Percentiles rank a stretch among this genome's conserved stretches.
phyloP scores from a whole-genome alignment of 2,329 filamentous ascomycete species.

The Alternaria rosae region DNA sequence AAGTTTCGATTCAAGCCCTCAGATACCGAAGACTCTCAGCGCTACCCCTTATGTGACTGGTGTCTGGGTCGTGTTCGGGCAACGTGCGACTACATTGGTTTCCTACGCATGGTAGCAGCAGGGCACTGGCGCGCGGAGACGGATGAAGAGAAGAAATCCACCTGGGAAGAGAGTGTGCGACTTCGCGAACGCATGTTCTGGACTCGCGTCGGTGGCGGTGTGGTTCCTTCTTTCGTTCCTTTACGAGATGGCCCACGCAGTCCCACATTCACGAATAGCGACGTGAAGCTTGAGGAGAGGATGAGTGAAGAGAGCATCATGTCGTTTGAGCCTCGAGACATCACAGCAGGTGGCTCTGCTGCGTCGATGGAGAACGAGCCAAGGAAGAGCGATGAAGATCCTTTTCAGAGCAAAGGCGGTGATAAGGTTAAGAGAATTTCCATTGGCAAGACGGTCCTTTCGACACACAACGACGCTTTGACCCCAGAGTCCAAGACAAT shows the following conservation, averaged over 20 bases:
- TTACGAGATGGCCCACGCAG: constrained; percentile 44
- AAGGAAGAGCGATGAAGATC: constrained; percentile 43
- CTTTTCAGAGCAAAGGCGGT: constrained; percentile 37
- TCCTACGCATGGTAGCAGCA: constrained; percentile 88
- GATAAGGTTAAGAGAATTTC: constrained; percentile 45
- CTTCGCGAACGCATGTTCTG: constrained; percentile 97
- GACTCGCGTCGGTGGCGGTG: constrained; percentile 89
- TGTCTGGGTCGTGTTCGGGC: constrained; percentile 84
- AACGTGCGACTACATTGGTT: constrained; percentile 91
- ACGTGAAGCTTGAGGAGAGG: constrained; percentile 27
- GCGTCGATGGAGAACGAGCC: constrained; percentile 1
- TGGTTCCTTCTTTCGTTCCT: constrained; percentile 70
- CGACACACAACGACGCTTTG: constrained; percentile 5
- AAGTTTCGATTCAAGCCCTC: constrained; percentile 89
- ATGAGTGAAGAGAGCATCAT: constrained; percentile 40
- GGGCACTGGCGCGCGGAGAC: constrained; percentile 88
- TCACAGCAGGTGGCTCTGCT: constrained; percentile 20
- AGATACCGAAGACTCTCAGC: constrained; percentile 84
- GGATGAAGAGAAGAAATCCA: constrained; percentile 81
- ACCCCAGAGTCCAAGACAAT: constrained; percentile 1
- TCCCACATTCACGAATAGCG: constrained; percentile 37
- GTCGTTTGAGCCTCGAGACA: constrained; percentile 31
- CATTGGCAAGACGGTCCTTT: constrained; percentile 49
- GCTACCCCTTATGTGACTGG: constrained; percentile 88
- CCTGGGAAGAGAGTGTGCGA: constrained; percentile 94